phyloP scores from a whole-genome alignment of 306 rosid genomes.

The Crotalaria pallida region DNA sequence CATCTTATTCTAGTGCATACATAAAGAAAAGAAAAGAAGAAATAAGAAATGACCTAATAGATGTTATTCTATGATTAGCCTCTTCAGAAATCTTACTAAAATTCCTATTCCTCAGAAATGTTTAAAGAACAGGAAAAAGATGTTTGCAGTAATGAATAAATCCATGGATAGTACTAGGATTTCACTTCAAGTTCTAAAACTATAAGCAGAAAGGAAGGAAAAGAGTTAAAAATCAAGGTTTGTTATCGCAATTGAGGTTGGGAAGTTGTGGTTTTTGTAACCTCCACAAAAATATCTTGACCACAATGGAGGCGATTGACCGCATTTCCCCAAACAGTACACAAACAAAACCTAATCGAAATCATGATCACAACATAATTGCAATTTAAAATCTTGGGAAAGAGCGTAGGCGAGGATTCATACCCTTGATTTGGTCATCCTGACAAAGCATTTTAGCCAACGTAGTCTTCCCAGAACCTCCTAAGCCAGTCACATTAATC shows the following conservation, averaged over 20 bases:
- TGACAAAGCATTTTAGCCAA: constrained; percentile 41
- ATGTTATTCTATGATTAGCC: not conserved
- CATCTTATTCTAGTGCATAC: no score
- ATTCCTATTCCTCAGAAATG: not conserved
- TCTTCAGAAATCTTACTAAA: not conserved
- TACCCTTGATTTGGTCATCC: constrained; percentile 43
- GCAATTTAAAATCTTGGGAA: not conserved
- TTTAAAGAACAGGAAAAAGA: no score
- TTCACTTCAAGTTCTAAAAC: not conserved
- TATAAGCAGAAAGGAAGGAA: no score
- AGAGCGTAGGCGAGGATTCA: not conserved
- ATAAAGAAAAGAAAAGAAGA: not conserved
- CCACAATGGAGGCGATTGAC: no score
- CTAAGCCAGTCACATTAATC: constrained; percentile 39
- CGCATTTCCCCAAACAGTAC: no score
- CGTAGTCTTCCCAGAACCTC: constrained; percentile 54
- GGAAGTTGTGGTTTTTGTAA: no score
- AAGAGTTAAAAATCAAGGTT: no score
- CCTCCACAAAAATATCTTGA: no score
- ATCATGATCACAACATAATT: no score
- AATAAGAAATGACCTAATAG: not conserved
- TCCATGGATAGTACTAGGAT: not conserved
- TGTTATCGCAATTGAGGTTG: no score
- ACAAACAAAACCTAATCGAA: no score
- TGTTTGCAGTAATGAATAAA: no score